Evolutionary conservation across 2,329 filamentous ascomycete species (phyloP), one percentile per base, ranked within the genome.

Genomic region (Aquanectria penicillioides): DNA sequence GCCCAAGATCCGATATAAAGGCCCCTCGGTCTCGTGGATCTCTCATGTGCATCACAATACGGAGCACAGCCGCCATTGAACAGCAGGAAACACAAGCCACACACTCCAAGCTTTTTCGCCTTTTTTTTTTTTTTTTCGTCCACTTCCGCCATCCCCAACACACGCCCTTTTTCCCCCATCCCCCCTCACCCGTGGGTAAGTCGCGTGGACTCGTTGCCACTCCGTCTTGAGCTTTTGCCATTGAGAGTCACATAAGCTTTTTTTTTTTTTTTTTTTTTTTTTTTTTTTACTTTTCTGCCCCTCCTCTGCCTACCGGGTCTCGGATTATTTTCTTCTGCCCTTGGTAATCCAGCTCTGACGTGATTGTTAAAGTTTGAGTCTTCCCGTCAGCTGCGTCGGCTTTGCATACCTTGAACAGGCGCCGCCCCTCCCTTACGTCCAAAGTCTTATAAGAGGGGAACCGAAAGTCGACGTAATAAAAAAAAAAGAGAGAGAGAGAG

Each of bases 231-330:
- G n/a, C n/a, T n/a, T n/a, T n/a, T n/a, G n/a, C n/a, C n/a, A n/a
- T n/a, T n/a, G n/a, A n/a, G n/a, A n/a, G n/a, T n/a, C 41, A 17
- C 28, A 15, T 15, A 25, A 37, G n/a, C 23, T 18, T 34, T 20
- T 26, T 26, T 37, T 67, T 67, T 40, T 64, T 50, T 53, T 64
- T 64, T 61, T 59, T 61, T 44, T 57, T 34, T 20, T 43, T 15
- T 29, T 15, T 18, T 23, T 22, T 43, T 20, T 37, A 34, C 44
- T 15, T 23, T 20, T 41, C 31, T 37, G 17, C 11, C 12, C 22
- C 17, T 25, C 25, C 15, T 46, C 12, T 31, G 20, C 11, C 31
- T n/a, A n/a, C n/a, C n/a, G n/a, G n/a, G n/a, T n/a, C n/a, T n/a
- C n/a, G n/a, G n/a, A n/a, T 5, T 29, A 18, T 20, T 38, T 33